These are phyloP conservation scores for Clathrospora elynae DNA, from an alignment of 2,329 filamentous ascomycete species.

Conservation along the genomic window DNA sequence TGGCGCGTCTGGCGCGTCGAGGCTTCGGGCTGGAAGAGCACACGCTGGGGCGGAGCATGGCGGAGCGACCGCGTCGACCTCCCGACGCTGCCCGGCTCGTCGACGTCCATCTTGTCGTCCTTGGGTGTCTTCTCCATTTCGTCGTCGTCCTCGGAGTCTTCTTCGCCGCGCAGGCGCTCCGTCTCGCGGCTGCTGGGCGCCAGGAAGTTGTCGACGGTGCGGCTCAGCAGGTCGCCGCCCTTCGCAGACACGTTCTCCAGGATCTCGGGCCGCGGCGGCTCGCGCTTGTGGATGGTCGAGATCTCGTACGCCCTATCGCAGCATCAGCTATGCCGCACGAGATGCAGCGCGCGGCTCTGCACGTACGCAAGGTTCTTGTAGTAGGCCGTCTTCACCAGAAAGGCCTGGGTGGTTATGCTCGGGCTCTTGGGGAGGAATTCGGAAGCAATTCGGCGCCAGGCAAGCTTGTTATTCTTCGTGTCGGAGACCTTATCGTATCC, in stretches of 20 bases:
- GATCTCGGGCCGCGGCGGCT: conserved; percentile 86
- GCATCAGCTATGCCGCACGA: conserved; percentile 8
- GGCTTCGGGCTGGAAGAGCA: conserved; percentile 83
- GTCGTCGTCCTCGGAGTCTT: conserved; percentile 56
- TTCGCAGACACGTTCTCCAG: conserved; percentile 81
- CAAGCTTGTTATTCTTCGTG: conserved; percentile 75
- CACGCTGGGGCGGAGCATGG: conserved; percentile 81
- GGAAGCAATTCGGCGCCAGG: conserved; percentile 79
- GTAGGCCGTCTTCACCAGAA: conserved; percentile 84
- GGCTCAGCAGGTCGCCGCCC: conserved; percentile 76
- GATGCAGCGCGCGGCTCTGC: not conserved
- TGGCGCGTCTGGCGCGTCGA: conserved; percentile 69
- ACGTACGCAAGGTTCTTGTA: conserved; percentile 79
- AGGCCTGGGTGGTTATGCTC: conserved; percentile 82
- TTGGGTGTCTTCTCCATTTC: conserved; percentile 54
- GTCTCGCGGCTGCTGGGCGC: conserved; percentile 55
- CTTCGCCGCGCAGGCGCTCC: conserved; percentile 57
- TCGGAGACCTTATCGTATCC: conserved; percentile 80
- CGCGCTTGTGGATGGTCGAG: conserved; percentile 73
- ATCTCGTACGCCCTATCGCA: conserved; percentile 75
- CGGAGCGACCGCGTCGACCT: conserved; percentile 60
- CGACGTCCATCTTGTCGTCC: conserved; percentile 57
- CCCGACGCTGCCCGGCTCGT: conserved; percentile 54
- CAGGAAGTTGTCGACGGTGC: conserved; percentile 77
- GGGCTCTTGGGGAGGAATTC: conserved; percentile 73